These are phyloP conservation scores for Coelastrella sp. DNA, from an alignment of 139 green algal genomes.

Conservation along the genomic window DNA sequence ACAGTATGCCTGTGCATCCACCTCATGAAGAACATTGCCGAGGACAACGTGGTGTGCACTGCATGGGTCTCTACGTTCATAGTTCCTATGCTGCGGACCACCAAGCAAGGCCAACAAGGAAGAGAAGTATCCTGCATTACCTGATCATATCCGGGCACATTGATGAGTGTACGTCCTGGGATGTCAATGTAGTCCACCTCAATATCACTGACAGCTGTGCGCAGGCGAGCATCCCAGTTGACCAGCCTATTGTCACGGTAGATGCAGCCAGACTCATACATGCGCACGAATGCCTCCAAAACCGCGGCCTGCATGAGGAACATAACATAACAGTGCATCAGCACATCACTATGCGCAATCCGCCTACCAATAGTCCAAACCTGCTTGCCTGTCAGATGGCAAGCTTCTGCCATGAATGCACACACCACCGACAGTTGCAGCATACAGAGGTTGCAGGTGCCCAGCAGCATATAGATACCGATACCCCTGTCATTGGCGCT, in stretches of 20 bases:
- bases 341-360: neutral
- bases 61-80: too few species aligned
- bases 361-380: too few species aligned
- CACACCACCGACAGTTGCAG: too few species aligned
- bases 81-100: too few species aligned
- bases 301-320: slow-evolving; percentile 55
- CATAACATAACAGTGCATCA: neutral
- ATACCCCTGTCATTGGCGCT: too few species aligned
- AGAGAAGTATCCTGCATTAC: neutral
- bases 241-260: slow-evolving; percentile 99
- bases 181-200: slow-evolving; percentile 98
- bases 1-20: neutral
- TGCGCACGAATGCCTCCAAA: slow-evolving; percentile 75
- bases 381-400: too few species aligned
- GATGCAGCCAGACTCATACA: slow-evolving; percentile 90
- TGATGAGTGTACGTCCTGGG: slow-evolving; percentile 78
- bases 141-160: slow-evolving; percentile 74
- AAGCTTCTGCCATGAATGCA: too few species aligned
- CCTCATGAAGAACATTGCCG: too few species aligned
- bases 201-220: slow-evolving; percentile 97
- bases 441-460: too few species aligned
- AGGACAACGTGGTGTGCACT: too few species aligned
- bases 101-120: too few species aligned
- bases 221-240: slow-evolving; percentile 96
- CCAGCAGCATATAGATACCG: too few species aligned